A percentile compares a stretch with the other conserved stretches of the same genome.
Conservation (phyloP, 2,329 filamentous ascomycete genomes). For the Teratosphaeria viscida region DNA sequence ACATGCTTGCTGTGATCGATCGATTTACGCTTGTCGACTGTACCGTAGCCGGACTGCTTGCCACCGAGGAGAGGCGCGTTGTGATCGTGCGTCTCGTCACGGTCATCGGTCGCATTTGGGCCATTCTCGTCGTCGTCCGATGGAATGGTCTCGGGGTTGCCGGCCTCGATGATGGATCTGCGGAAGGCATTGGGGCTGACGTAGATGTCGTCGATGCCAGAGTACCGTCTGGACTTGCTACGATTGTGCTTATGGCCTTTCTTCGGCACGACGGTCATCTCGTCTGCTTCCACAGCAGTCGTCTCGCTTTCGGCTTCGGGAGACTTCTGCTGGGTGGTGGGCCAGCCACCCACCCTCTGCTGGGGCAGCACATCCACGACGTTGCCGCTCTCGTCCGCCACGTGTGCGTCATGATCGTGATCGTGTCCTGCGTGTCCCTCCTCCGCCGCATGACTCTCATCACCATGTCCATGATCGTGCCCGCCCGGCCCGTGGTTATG, state of each 20-base stretch:
- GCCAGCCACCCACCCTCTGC: slow-evolving; percentile 46
- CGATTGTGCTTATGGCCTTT: slow-evolving; percentile 48
- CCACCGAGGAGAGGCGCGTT: slow-evolving; percentile 24
- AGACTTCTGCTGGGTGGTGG: slow-evolving; percentile 17
- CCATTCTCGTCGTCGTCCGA: slow-evolving; percentile 45
- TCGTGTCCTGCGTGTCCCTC: slow-evolving; percentile 38
- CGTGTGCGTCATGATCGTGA: slow-evolving; percentile 38
- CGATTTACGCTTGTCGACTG: slow-evolving; percentile 20
- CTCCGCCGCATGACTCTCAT: slow-evolving; percentile 37
- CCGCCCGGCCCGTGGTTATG: slow-evolving; percentile 75
- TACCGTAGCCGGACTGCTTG: slow-evolving; percentile 22
- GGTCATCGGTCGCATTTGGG: slow-evolving; percentile 22
- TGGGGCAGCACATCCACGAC: slow-evolving; percentile 54
- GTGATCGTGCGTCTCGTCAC: slow-evolving; percentile 21
- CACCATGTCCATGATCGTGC: slow-evolving; percentile 20
- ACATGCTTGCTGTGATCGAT: slow-evolving; percentile 51
- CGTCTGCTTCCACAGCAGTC: slow-evolving; percentile 18
- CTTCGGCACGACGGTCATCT: slow-evolving; percentile 6
- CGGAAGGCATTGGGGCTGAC: slow-evolving; percentile 85
- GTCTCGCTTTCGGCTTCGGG: slow-evolving; percentile 18
- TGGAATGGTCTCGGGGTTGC: slow-evolving; percentile 39
- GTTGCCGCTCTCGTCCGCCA: slow-evolving; percentile 48
- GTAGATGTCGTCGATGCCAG: slow-evolving; percentile 58
- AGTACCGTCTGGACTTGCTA: slow-evolving; percentile 47
- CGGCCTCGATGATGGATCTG: slow-evolving; percentile 85